Evolutionary conservation across 2,329 filamentous ascomycete species (phyloP), one percentile per base, ranked within the genome.

Genomic region (Trichoderma atroviride): DNA sequence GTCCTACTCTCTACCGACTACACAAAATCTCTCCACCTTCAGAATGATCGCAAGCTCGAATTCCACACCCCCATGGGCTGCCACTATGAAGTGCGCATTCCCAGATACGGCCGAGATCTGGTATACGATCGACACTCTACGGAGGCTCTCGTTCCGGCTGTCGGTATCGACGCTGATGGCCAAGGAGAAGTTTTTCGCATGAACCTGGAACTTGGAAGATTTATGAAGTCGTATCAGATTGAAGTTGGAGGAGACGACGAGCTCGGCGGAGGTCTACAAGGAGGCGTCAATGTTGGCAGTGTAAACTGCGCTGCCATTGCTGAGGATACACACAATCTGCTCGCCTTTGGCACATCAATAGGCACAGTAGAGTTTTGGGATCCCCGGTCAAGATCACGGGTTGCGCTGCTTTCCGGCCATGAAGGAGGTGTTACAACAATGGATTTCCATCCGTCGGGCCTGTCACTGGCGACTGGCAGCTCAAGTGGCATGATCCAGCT

Each of bases 341-440:
- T 94, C 40, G 94, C 95, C 0, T 99, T 99, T 75, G 96, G 96
- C 64, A 99, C 96, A 1, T 94, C 93, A 3, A 83, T 96, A 69
- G 95, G 96, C n/a, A 97, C 95, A 0, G 93, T 98, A 31, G 96
- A 99, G 78, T 95, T 98, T 76, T 99, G 94, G 93, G 96, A 99
- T 78, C 88, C 94, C 0, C 88, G 96, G 70, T 94, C 92, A 35
- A 91, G 93, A 77, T 91, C 91, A 67, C 87, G 93, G 69, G 91
- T 95, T 13, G 94, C 93, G 19, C 86, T 95, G 22, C 83, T 99
- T 2, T 86, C 90, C 14, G 87, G 85, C 0, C 86, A 89, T 69
- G 87, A 89, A 70, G 88, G 88, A 37, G 91, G 93, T 76, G 89
- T 97, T 57, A 97, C 95, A 0, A 93, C 96, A 0, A 83, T 99